A percentile compares a stretch with the other conserved stretches of the same genome.
These are phyloP conservation scores for Lycium barbarum DNA, from an alignment of 257 asterid species.

Conservation along the genomic window DNA sequence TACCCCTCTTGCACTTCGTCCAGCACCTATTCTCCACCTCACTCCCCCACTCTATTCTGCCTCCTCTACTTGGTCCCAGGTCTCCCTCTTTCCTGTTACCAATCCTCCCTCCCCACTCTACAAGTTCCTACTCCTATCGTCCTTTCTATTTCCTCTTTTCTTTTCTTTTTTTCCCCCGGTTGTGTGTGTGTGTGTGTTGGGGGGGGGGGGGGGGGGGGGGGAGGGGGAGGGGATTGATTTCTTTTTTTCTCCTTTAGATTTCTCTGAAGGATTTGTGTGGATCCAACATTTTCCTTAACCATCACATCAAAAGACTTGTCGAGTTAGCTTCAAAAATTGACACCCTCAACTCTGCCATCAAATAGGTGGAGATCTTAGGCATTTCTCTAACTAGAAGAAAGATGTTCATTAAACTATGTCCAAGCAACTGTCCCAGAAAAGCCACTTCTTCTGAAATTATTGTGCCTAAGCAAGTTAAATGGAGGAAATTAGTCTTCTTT, in stretches of 20 bases:
- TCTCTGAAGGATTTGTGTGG: conserved; percentile 1
- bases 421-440: background rate
- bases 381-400: conserved; percentile 13
- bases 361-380: background rate
- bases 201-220: too few species aligned
- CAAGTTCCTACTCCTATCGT: background rate
- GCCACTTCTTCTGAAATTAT: background rate
- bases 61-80: background rate
- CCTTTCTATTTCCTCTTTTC: background rate
- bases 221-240: background rate
- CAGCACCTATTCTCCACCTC: background rate
- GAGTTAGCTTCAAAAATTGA: background rate
- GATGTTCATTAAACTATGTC: conserved; percentile 1
- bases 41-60: background rate
- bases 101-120: background rate
- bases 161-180: too few species aligned
- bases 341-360: background rate
- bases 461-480: background rate
- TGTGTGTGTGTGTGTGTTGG: too few species aligned
- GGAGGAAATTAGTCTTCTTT: background rate
- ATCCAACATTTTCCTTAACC: background rate
- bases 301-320: background rate
- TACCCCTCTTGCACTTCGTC: background rate
- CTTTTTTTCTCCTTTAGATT: background rate
- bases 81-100: background rate